A percentile compares a stretch with the other conserved stretches of the same genome.
These are phyloP conservation scores for Taphrina betulina DNA, from an alignment of 1,139 yeast species.

Conservation along the genomic window DNA sequence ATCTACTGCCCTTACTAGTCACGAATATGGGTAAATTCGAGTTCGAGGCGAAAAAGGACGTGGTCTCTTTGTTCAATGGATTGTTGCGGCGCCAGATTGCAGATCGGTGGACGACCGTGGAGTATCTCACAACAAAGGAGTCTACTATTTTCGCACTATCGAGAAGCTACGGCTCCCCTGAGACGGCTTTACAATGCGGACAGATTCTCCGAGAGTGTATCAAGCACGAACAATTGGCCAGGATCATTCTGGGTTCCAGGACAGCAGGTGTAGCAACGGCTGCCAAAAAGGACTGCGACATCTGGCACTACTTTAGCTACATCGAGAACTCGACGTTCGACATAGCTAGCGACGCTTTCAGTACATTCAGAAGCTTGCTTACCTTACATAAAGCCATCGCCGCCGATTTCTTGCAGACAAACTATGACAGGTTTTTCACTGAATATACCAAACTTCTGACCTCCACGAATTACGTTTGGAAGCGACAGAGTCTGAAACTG, in stretches of 20 bases:
- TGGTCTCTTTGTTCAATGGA: slow-evolving; percentile 67
- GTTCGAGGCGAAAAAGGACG: slow-evolving; percentile 87
- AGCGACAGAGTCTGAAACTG: slow-evolving; percentile 82
- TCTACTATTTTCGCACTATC: slow-evolving; percentile 62
- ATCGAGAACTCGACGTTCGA: slow-evolving; percentile 78
- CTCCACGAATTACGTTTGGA: slow-evolving; percentile 82
- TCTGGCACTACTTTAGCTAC: slow-evolving; percentile 83
- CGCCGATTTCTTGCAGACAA: slow-evolving; percentile 60
- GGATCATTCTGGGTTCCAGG: slow-evolving; percentile 49
- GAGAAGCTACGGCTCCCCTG: slow-evolving; percentile 56
- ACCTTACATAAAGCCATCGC: slow-evolving; percentile 68
- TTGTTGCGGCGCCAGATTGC: slow-evolving; percentile 78
- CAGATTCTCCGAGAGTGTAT: slow-evolving; percentile 81
- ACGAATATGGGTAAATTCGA: slow-evolving; percentile 63
- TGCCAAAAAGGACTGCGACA: slow-evolving; percentile 44
- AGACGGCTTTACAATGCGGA: slow-evolving; percentile 72
- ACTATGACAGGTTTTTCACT: slow-evolving; percentile 35
- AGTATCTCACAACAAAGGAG: slow-evolving; percentile 68
- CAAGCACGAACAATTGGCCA: slow-evolving; percentile 70
- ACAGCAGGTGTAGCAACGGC: neutral
- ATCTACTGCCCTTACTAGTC: slow-evolving; percentile 63
- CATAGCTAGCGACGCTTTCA: slow-evolving; percentile 84
- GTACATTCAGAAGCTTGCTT: slow-evolving; percentile 55
- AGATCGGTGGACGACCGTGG: slow-evolving; percentile 79
- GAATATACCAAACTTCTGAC: slow-evolving; percentile 48